Percentiles rank a stretch among this genome's conserved stretches.
These are phyloP conservation scores for Arachnomyces sp. DNA, from an alignment of 2,329 filamentous ascomycete species.

Conservation along the genomic window DNA sequence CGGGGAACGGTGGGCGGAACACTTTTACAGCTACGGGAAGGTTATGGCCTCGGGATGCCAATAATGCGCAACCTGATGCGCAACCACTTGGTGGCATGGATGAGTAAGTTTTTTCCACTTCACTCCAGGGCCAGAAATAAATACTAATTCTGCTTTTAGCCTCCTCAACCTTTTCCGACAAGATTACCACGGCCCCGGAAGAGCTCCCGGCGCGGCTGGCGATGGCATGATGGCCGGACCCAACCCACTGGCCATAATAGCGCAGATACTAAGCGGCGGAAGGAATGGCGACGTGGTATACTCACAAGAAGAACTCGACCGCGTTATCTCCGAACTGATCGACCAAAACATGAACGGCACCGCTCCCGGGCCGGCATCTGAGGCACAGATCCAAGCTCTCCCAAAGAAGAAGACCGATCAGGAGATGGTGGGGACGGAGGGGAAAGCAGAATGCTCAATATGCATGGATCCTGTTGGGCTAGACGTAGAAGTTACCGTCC, in stretches of 20 bases:
- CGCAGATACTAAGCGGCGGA: conserved; percentile 29
- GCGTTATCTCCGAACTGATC: conserved; percentile 80
- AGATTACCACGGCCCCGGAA: background rate
- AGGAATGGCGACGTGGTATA: conserved; percentile 73
- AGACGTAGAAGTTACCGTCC: conserved; percentile 62
- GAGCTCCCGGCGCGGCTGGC: conserved; percentile 6
- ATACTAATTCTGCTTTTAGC: background rate
- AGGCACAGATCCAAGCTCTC: conserved; percentile 63
- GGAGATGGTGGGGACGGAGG: conserved; percentile 61
- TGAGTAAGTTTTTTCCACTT: conserved; percentile 33
- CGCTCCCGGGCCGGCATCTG: conserved; percentile 72
- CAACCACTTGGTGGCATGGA: conserved; percentile 40
- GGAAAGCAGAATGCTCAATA: conserved; percentile 75
- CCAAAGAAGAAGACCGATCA: conserved; percentile 62
- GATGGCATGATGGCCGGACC: conserved; percentile 10
- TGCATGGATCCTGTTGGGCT: conserved; percentile 79
- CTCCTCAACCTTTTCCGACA: background rate
- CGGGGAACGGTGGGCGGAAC: background rate
- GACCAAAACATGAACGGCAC: conserved; percentile 66
- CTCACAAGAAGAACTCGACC: conserved; percentile 81
- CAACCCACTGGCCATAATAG: conserved; percentile 40
- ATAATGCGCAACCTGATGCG: conserved; percentile 41
- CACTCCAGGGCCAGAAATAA: background rate
- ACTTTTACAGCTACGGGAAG: conserved; percentile 14
- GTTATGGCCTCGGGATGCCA: conserved; percentile 44